Conservation (phyloP, 345 rosid genomes). For the Murraya paniculata region DNA sequence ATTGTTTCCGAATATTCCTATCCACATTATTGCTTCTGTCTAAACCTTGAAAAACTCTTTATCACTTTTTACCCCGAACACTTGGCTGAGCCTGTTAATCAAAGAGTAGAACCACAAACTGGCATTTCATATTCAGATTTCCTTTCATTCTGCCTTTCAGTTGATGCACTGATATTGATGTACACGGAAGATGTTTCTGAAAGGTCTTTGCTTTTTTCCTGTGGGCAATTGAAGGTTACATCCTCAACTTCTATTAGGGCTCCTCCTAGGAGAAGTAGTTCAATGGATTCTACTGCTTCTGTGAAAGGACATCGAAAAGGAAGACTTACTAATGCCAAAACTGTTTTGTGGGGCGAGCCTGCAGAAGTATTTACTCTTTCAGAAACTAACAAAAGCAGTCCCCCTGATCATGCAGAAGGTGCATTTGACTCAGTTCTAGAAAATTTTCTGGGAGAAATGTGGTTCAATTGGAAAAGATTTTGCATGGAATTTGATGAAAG, state of each 20-base stretch:
- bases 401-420: slow-evolving; percentile 34
- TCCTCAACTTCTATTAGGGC: slow-evolving; percentile 31
- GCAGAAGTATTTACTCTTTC: slow-evolving; percentile 39
- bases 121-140: slow-evolving; percentile 40
- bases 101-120: slow-evolving; percentile 33
- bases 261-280: slow-evolving; percentile 29
- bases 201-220: slow-evolving; percentile 50
- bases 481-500: slow-evolving; percentile 41
- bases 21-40: slow-evolving; percentile 36
- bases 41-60: slow-evolving; percentile 52
- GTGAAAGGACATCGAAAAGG: slow-evolving; percentile 33
- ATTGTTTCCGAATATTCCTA: slow-evolving; percentile 29
- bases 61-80: slow-evolving; percentile 39
- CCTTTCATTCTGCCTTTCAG: slow-evolving; percentile 50
- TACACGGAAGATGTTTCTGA: slow-evolving; percentile 42
- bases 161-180: slow-evolving; percentile 47
- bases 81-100: slow-evolving; percentile 27
- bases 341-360: slow-evolving; percentile 60
- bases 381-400: slow-evolving; percentile 26
- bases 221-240: slow-evolving; percentile 52
- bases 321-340: slow-evolving; percentile 31
- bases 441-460: slow-evolving; percentile 54
- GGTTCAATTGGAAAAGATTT: slow-evolving; percentile 57
- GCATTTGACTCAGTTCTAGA: slow-evolving; percentile 33
- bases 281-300: slow-evolving; percentile 26